Percentiles rank a stretch among this genome's conserved stretches.
Conservation (phyloP, 2,329 filamentous ascomycete genomes). For the Epichloe brachyelytri region DNA sequence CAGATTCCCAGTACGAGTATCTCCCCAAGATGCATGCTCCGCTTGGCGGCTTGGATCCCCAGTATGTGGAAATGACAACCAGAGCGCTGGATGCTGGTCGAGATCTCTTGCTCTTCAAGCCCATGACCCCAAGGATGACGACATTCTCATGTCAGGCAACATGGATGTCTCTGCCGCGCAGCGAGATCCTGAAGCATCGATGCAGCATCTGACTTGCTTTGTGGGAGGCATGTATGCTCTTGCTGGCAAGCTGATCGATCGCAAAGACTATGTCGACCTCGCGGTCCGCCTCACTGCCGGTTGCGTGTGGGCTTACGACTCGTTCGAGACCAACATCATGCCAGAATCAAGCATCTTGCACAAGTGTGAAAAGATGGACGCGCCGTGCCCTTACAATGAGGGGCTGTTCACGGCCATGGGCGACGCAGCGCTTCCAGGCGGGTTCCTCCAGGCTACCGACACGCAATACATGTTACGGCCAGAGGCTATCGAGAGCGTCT, state of each 20-base stretch:
- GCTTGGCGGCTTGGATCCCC: conserved; percentile 49
- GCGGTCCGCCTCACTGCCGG: conserved; percentile 37
- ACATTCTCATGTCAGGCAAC: conserved; percentile 47
- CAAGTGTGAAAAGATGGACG: conserved; percentile 20
- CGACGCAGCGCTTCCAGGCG: conserved; percentile 27
- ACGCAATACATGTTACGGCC: conserved; percentile 31
- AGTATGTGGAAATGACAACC: conserved; percentile 54
- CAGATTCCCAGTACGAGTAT: conserved; percentile 45
- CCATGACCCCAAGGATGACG: conserved; percentile 45
- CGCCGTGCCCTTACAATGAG: conserved; percentile 23
- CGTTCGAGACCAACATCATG: conserved; percentile 39
- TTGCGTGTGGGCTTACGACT: conserved; percentile 41
- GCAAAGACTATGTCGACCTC: conserved; percentile 31
- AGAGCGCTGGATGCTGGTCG: conserved; percentile 47
- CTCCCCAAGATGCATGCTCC: conserved; percentile 46
- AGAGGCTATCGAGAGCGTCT: conserved; percentile 40
- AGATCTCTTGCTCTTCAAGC: conserved; percentile 53
- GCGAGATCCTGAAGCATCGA: conserved; percentile 20
- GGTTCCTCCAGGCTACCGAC: conserved; percentile 43
- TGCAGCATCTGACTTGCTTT: conserved; percentile 56
- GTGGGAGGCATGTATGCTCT: conserved; percentile 58
- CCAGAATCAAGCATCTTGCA: conserved; percentile 34
- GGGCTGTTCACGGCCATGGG: conserved; percentile 8
- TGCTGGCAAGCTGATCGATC: conserved; percentile 46
- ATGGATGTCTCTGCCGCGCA: conserved; percentile 16